These are phyloP conservation scores for Erodium moschatum DNA, from an alignment of 441 rosid species.

Conservation along the genomic window DNA sequence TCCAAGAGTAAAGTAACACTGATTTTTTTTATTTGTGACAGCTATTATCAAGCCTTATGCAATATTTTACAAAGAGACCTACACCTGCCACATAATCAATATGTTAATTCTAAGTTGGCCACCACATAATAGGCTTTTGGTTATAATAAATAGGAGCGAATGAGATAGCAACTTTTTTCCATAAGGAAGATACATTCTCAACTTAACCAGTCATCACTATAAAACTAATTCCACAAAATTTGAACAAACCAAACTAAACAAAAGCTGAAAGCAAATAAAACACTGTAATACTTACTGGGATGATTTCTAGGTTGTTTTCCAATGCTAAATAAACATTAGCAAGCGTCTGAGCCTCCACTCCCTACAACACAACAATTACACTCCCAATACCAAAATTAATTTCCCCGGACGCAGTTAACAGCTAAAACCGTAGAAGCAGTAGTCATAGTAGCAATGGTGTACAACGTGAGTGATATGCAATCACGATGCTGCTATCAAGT, in stretches of 20 bases:
- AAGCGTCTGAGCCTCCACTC: conserved; percentile 95
- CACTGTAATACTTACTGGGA: conserved; percentile 55
- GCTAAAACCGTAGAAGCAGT: neutral
- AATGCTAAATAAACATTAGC: conserved; percentile 93
- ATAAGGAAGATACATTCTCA: neutral
- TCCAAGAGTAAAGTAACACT: neutral
- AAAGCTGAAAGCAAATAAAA: neutral
- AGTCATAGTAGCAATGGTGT: conserved; percentile 3
- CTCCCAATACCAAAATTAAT: conserved; percentile 13
- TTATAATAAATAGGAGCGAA: neutral
- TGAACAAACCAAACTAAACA: neutral
- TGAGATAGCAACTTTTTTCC: neutral
- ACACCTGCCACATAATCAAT: neutral
- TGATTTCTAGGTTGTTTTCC: conserved; percentile 88
- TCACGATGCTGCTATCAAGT: neutral
- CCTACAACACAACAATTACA: conserved; percentile 37
- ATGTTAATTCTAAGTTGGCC: neutral
- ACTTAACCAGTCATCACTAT: neutral
- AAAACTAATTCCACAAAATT: neutral
- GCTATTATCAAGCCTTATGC: neutral
- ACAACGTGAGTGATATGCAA: neutral
- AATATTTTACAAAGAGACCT: neutral
- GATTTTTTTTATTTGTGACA: neutral
- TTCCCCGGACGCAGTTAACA: neutral
- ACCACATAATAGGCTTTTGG: neutral